Percentiles rank a stretch among this genome's conserved stretches.
Conservation (phyloP, 1,139 yeast species). For the Debaryomyces sp. region DNA sequence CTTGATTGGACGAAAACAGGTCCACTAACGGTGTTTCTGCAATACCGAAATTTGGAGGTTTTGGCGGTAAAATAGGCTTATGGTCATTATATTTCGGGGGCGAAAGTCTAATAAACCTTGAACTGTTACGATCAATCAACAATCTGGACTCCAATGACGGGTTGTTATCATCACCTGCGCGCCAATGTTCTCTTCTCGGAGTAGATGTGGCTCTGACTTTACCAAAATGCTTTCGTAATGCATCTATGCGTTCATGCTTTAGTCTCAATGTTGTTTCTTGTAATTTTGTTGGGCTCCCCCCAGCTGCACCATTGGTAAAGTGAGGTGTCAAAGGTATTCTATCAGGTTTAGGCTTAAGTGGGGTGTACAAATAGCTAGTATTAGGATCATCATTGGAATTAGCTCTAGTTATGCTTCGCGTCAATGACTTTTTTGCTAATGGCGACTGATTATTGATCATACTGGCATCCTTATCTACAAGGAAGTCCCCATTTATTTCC, state of each 20-base stretch:
- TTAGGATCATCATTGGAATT: slow-evolving; percentile 9
- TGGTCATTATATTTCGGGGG: slow-evolving; percentile 15
- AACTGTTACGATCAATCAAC: background rate
- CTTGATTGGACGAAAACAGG: background rate
- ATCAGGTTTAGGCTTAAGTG: slow-evolving; percentile 31
- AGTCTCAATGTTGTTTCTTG: slow-evolving; percentile 44
- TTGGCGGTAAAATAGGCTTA: slow-evolving; percentile 28
- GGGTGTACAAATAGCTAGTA: slow-evolving; percentile 34
- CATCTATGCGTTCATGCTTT: slow-evolving; percentile 36
- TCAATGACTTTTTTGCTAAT: slow-evolving; percentile 28
- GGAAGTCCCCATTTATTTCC: slow-evolving; percentile 12
- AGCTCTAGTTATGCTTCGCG: slow-evolving; percentile 1
- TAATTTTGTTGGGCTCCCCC: slow-evolving; percentile 41
- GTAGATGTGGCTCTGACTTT: slow-evolving; percentile 24
- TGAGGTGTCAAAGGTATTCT: slow-evolving; percentile 25
- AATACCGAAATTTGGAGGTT: slow-evolving; percentile 31
- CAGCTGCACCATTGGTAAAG: slow-evolving; percentile 15
- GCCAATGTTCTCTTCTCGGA: slow-evolving; percentile 8
- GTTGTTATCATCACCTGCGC: background rate
- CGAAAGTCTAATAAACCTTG: slow-evolving; percentile 13
- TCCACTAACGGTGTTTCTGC: background rate
- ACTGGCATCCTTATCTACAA: slow-evolving; percentile 22
- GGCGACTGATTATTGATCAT: slow-evolving; percentile 38
- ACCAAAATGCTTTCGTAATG: slow-evolving; percentile 38
- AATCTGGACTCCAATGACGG: background rate